Evolutionary conservation across 768 basidiomycete genomes (phyloP).

Genomic region (Mycena pura): DNA sequence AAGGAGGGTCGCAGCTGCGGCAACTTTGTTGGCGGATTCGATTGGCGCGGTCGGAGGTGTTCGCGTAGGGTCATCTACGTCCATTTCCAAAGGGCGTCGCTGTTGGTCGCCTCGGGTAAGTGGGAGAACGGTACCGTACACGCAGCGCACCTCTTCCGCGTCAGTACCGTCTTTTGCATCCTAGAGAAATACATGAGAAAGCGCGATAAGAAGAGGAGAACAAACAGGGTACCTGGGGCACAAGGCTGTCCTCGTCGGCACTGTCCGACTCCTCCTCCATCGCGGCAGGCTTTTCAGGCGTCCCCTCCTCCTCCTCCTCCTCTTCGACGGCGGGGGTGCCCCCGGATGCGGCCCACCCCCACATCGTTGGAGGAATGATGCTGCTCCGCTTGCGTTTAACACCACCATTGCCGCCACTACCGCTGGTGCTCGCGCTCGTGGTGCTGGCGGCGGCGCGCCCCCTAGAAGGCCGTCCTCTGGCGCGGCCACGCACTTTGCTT

Average conservation of each 20-base stretch:
- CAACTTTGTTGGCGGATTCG: constrained; percentile 15
- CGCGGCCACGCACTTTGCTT: constrained; percentile 32
- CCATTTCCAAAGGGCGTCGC: constrained; percentile 19
- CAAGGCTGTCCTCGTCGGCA: constrained; percentile 44
- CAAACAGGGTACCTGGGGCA: constrained; percentile 13
- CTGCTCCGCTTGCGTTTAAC: constrained; percentile 65
- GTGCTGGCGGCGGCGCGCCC: constrained; percentile 21
- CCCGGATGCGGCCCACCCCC: constrained; percentile 79
- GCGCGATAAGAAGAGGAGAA: background rate
- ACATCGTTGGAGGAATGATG: constrained; percentile 81
- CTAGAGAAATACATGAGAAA: background rate
- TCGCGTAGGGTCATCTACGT: constrained; percentile 17
- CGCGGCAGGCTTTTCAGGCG: constrained; percentile 52
- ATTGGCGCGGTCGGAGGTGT: constrained; percentile 1
- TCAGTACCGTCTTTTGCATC: constrained; percentile 31
- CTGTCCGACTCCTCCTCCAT: constrained; percentile 71
- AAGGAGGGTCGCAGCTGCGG: constrained; percentile 21
- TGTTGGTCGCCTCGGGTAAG: background rate
- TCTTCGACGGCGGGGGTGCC: constrained; percentile 47
- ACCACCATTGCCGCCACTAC: constrained; percentile 15
- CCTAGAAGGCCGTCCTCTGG: constrained; percentile 18
- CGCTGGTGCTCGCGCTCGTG: constrained; percentile 18
- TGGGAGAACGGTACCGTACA: background rate
- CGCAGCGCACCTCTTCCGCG: constrained; percentile 22
- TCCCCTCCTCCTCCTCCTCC: constrained; percentile 60